A percentile compares a stretch with the other conserved stretches of the same genome.
Conservation (phyloP, 192 early-diverging fungal species). For the Spizellomyces sp. region DNA sequence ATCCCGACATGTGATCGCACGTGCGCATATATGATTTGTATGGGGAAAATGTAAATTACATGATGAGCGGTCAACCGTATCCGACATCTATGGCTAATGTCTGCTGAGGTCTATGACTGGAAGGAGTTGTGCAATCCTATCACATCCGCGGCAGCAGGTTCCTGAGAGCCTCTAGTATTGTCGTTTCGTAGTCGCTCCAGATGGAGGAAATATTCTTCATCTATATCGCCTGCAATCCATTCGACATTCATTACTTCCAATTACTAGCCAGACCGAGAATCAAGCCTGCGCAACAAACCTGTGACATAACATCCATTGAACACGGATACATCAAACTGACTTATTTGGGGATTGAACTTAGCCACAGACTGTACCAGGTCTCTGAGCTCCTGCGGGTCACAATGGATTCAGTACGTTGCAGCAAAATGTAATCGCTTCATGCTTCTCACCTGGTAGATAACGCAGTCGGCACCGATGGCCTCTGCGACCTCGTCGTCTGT, state of each 20-base stretch:
- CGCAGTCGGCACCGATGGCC: conserved; percentile 90
- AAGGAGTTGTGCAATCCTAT: conserved; percentile 49
- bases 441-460: conserved; percentile 86
- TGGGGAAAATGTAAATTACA: too few relatives aligned
- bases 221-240: conserved; percentile 40
- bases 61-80: too few relatives aligned
- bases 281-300: conserved; percentile 37
- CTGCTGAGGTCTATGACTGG: not conserved
- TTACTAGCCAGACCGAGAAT: not conserved
- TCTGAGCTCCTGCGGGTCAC: conserved; percentile 59
- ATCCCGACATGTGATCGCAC: too few relatives aligned
- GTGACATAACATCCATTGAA: conserved; percentile 96
- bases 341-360: conserved; percentile 83
- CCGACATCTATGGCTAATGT: too few relatives aligned
- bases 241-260: not conserved
- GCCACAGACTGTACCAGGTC: conserved; percentile 84
- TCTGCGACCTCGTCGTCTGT: conserved; percentile 83
- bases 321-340: conserved; percentile 92
- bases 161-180: conserved; percentile 27
- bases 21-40: too few relatives aligned
- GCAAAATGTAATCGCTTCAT: too few relatives aligned
- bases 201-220: conserved; percentile 43
- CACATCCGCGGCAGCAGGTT: conserved; percentile 43
- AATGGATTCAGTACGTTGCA: not conserved
- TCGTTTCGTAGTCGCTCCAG: conserved; percentile 42